phyloP scores from a whole-genome alignment of 2,329 filamentous ascomycete genomes.

The Ceratocystis eucalypticola region DNA sequence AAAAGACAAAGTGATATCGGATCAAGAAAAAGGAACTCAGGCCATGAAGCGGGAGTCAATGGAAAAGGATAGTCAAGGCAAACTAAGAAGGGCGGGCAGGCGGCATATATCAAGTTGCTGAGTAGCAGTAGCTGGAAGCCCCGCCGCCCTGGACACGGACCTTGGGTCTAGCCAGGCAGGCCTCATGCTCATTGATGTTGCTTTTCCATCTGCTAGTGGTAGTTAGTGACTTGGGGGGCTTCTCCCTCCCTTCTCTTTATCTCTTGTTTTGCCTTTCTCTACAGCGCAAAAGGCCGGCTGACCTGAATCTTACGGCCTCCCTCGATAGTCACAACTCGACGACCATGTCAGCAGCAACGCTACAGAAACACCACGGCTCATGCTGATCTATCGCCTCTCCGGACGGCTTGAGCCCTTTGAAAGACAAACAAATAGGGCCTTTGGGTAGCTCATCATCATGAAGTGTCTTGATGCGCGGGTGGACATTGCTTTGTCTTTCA shows the following conservation, averaged over 20 bases:
- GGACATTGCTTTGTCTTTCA: too few relatives aligned
- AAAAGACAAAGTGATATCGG: too few relatives aligned
- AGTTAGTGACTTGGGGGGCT: not conserved
- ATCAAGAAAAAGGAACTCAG: too few relatives aligned
- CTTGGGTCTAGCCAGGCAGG: not conserved
- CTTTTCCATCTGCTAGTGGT: too few relatives aligned
- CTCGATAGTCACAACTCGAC: not conserved
- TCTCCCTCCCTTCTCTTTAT: not conserved
- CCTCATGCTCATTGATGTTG: not conserved
- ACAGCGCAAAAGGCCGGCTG: not conserved
- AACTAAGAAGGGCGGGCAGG: not conserved
- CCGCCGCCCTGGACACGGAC: not conserved
- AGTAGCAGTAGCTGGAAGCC: not conserved
- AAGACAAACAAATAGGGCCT: not conserved
- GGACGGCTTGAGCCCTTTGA: too few relatives aligned
- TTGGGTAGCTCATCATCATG: not conserved
- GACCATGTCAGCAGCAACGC: too few relatives aligned
- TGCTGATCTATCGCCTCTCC: too few relatives aligned
- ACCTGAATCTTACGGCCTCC: not conserved
- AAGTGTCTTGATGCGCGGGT: not conserved
- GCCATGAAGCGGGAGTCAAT: too few relatives aligned
- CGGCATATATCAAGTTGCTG: not conserved
- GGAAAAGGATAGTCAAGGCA: not conserved
- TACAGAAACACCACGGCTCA: too few relatives aligned
- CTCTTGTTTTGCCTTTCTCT: not conserved